Evolutionary conservation across 2,329 filamentous ascomycete genomes (phyloP), one percentile per base, ranked within the genome.

Genomic region (Monascus ruber): DNA sequence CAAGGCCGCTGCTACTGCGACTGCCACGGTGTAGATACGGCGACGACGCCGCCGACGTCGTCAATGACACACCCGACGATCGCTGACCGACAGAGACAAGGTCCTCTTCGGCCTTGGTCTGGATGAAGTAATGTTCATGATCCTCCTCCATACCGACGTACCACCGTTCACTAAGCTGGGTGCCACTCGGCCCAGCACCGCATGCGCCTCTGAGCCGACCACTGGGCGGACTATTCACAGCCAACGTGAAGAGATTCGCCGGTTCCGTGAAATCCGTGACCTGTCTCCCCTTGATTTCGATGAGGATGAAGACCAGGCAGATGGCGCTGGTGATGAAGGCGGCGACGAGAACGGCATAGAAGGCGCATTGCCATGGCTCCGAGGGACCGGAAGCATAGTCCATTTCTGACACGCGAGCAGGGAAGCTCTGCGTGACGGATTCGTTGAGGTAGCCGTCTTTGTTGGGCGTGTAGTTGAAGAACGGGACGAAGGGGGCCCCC

Each of bases 261-360:
- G 83, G 81, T 51, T 89, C 83, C 0, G 79, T 83, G 53, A 83
- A 87, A 62, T 89, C 85, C 1, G 81, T 87, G 5, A 89, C 75
- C 24, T 85, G 71, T 1, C 76, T 74, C 0, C 65, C 65, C 5
- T 65, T 54, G 46, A 72, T 52, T 38, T 75, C 66, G 35, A 74
- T 53, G 37, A 81, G 56, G 45, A 81, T 69, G 59, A 85, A 86
- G 2, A 65, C 51, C 0, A 85, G 63, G 41, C 81, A 83, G 31
- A 80, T 64, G 25, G 79, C 42, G 54, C 84, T 87, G 49, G 83
- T 75, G 24, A 74, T 45, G 50, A 86, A 83, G 1, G 83, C 78
- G 9, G 78, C 59, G 1, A 72, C 52, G 0, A 89, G 72, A 0
- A 87, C 69, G 1, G 78, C 41, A 52, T 83, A 80, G 60, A 88